A percentile compares a stretch with the other conserved stretches of the same genome.
These are phyloP conservation scores for Suillus weaverae DNA, from an alignment of 768 basidiomycete genomes.

Conservation along the genomic window DNA sequence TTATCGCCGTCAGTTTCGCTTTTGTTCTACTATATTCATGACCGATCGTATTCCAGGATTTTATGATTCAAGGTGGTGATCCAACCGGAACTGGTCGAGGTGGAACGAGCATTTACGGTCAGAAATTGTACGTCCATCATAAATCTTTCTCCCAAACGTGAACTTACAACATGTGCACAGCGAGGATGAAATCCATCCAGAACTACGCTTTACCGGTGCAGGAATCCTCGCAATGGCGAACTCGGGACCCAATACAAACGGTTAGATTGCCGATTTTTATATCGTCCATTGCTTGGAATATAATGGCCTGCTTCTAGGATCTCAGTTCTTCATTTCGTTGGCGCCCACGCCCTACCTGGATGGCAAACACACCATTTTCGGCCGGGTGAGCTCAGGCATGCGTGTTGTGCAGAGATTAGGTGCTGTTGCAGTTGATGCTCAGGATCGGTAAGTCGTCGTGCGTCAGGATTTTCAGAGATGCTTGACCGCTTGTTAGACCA, in stretches of 20 bases:
- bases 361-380: conserved; percentile 86
- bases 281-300: background rate
- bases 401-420: conserved; percentile 89
- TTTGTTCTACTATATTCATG: background rate
- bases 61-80: conserved; percentile 96
- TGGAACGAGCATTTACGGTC: conserved; percentile 85
- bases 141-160: background rate
- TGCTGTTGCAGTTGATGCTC: conserved; percentile 83
- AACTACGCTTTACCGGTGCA: conserved; percentile 91
- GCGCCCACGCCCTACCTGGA: conserved; percentile 83
- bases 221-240: conserved; percentile 98
- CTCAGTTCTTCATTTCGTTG: conserved; percentile 92
- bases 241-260: conserved; percentile 91
- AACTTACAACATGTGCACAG: conserved; percentile 36
- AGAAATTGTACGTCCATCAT: conserved; percentile 68
- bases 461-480: background rate
- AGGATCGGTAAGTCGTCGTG: conserved; percentile 68
- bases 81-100: conserved; percentile 95
- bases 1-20: conserved; percentile 65
- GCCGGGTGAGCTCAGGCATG: conserved; percentile 89
- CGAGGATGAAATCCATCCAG: conserved; percentile 89
- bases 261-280: conserved; percentile 38
- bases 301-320: conserved; percentile 54
- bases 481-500: conserved; percentile 36
- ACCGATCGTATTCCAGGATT: conserved; percentile 56